Percentiles rank a stretch among this genome's conserved stretches.
These are phyloP conservation scores for Trametes sanguinea DNA, from an alignment of 768 basidiomycete genomes.

Conservation along the genomic window DNA sequence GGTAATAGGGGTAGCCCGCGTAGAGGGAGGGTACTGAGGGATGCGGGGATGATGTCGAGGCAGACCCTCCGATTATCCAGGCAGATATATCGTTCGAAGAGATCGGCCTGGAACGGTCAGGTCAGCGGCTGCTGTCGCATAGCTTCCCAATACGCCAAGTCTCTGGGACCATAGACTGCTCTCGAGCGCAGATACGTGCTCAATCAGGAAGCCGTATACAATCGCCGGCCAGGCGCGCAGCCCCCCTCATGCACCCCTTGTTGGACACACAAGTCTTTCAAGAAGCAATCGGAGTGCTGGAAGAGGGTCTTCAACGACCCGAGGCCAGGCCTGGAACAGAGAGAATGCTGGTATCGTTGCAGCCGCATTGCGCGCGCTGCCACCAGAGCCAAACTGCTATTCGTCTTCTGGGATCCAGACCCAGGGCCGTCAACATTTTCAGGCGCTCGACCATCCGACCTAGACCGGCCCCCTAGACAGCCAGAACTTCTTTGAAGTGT, in stretches of 20 bases:
- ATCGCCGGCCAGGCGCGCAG: constrained; percentile 5
- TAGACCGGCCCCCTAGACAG: background rate
- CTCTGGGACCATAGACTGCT: constrained; percentile 7
- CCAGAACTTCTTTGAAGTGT: background rate
- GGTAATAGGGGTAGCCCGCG: background rate
- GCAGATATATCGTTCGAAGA: constrained; percentile 13
- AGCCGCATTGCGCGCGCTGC: background rate
- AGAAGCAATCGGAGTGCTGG: too few species aligned
- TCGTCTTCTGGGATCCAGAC: background rate
- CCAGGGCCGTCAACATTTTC: background rate
- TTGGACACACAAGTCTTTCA: background rate
- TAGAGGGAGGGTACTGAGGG: background rate
- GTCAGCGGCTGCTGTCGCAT: constrained; percentile 9
- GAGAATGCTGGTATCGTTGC: background rate
- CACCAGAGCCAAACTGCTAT: background rate
- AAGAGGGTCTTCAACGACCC: background rate
- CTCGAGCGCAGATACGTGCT: constrained; percentile 3
- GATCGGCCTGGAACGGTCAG: constrained; percentile 15
- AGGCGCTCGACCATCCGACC: background rate
- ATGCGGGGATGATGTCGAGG: background rate
- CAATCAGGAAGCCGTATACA: constrained; percentile 10
- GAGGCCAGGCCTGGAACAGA: constrained; percentile 9
- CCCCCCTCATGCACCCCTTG: background rate
- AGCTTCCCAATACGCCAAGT: constrained; percentile 1
- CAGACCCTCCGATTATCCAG: background rate